These are phyloP conservation scores for Magnaporthales sp. DNA, from an alignment of 2,329 filamentous ascomycete species.

Conservation along the genomic window DNA sequence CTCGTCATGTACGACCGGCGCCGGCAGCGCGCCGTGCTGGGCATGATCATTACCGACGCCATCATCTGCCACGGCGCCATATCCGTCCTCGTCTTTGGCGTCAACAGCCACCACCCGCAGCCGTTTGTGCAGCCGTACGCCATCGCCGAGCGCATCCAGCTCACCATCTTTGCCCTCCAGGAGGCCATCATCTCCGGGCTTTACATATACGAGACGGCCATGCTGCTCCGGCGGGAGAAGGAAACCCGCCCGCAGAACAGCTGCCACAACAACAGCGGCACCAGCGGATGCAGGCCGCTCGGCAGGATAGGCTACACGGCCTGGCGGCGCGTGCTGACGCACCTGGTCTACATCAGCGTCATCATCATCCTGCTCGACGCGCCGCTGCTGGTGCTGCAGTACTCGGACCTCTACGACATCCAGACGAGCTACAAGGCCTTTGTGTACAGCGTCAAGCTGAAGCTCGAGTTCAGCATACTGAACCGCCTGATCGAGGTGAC, in stretches of 20 bases:
- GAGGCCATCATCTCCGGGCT: slow-evolving; percentile 43
- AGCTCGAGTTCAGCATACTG: slow-evolving; percentile 26
- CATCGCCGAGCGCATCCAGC: slow-evolving; percentile 45
- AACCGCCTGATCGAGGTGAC: slow-evolving; percentile 21
- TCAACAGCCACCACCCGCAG: slow-evolving; percentile 27
- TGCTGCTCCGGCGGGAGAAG: slow-evolving; percentile 33
- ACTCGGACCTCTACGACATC: slow-evolving; percentile 21
- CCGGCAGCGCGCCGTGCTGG: slow-evolving; percentile 38
- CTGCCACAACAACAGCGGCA: neutral
- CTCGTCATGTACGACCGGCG: slow-evolving; percentile 43
- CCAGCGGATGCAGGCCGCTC: slow-evolving; percentile 6
- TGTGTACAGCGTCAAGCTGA: slow-evolving; percentile 27
- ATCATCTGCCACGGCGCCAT: slow-evolving; percentile 44
- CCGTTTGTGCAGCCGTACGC: slow-evolving; percentile 29
- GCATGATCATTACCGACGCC: slow-evolving; percentile 48
- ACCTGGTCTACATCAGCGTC: slow-evolving; percentile 36
- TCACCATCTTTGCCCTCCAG: slow-evolving; percentile 47
- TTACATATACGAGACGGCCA: slow-evolving; percentile 44
- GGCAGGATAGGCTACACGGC: slow-evolving; percentile 18
- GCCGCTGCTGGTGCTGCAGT: slow-evolving; percentile 22
- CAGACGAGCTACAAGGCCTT: slow-evolving; percentile 25
- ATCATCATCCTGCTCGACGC: slow-evolving; percentile 28
- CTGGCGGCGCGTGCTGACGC: slow-evolving; percentile 35
- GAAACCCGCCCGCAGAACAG: neutral
- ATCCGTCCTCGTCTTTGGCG: slow-evolving; percentile 45